Percentiles rank a stretch among this genome's conserved stretches.
phyloP scores from a whole-genome alignment of 1,284 basidiomycete genomes.

The Phylloboletellus chloephorus region DNA sequence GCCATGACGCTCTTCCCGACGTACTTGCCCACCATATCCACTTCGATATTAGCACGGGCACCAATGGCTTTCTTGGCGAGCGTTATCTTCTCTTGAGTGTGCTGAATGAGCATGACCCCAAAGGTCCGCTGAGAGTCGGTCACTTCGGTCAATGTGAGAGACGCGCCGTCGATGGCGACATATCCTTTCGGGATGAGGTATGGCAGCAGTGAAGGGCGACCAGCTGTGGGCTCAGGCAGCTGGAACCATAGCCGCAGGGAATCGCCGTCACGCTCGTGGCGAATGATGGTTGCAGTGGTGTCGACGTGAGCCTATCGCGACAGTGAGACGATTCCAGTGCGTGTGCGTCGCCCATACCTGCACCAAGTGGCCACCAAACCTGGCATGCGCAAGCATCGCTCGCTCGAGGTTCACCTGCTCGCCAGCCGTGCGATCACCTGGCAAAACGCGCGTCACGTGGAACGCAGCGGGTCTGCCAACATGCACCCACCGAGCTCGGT shows the following conservation, averaged over 20 bases:
- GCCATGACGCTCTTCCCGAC: conserved; percentile 78
- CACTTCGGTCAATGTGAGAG: conserved; percentile 86
- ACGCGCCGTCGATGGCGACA: conserved; percentile 91
- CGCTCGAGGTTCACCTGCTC: conserved; percentile 91
- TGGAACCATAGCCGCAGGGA: conserved; percentile 81
- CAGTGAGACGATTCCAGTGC: neutral
- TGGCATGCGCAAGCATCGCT: conserved; percentile 86
- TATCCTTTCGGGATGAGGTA: conserved; percentile 97
- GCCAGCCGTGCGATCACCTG: conserved; percentile 75
- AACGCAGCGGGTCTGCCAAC: neutral
- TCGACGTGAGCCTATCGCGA: conserved; percentile 85
- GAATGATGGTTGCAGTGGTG: conserved; percentile 73
- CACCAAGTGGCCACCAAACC: conserved; percentile 97
- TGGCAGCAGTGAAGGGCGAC: conserved; percentile 62
- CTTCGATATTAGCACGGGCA: conserved; percentile 89
- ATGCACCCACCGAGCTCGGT: conserved; percentile 79
- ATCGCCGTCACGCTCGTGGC: conserved; percentile 74
- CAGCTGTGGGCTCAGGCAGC: conserved; percentile 58
- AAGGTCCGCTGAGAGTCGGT: conserved; percentile 70
- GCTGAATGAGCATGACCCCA: conserved; percentile 92
- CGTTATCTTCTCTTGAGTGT: conserved; percentile 88
- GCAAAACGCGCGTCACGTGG: conserved; percentile 7
- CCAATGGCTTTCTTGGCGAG: conserved; percentile 74
- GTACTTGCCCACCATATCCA: conserved; percentile 89
- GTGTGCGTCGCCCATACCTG: conserved; percentile 54